Conservation (phyloP, 2,329 filamentous ascomycete genomes). For the Microcyclosporella mali region DNA sequence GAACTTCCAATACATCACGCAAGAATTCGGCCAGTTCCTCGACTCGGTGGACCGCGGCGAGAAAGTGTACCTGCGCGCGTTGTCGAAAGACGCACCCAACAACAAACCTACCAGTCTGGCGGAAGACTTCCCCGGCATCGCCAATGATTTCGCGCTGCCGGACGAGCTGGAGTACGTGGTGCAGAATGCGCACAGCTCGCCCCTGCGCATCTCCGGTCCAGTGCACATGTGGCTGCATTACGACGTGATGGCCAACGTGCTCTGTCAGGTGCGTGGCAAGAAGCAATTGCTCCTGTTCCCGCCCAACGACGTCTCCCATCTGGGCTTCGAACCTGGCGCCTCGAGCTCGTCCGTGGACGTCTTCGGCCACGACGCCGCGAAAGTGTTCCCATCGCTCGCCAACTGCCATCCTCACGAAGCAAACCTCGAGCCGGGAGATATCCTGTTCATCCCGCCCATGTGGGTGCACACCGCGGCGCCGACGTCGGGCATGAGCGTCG, state of each 20-base stretch:
- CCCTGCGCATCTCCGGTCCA: constrained; percentile 69
- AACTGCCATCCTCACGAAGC: constrained; percentile 61
- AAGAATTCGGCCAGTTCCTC: constrained; percentile 62
- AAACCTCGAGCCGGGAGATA: constrained; percentile 62
- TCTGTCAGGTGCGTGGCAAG: constrained; percentile 68
- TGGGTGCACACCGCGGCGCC: constrained; percentile 76
- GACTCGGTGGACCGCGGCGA: constrained; percentile 53
- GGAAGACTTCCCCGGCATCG: constrained; percentile 64
- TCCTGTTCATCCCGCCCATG: constrained; percentile 73
- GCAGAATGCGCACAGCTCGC: constrained; percentile 67
- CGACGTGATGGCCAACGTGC: constrained; percentile 83
- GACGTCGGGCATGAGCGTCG: constrained; percentile 54
- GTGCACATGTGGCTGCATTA: constrained; percentile 90
- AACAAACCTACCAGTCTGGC: constrained; percentile 63
- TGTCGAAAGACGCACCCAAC: constrained; percentile 63
- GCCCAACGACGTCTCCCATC: constrained; percentile 62
- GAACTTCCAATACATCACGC: constrained; percentile 72
- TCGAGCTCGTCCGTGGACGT: constrained; percentile 75
- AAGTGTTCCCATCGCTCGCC: constrained; percentile 20
- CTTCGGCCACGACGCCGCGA: constrained; percentile 40
- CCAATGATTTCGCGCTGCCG: constrained; percentile 65
- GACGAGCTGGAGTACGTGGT: constrained; percentile 52
- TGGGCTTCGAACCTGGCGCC: constrained; percentile 67
- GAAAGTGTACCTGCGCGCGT: constrained; percentile 68
- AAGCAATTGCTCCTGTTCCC: constrained; percentile 74